These are phyloP conservation scores for Hyaloscypha hepaticicola DNA, from an alignment of 495 filamentous ascomycete species.

Conservation along the genomic window DNA sequence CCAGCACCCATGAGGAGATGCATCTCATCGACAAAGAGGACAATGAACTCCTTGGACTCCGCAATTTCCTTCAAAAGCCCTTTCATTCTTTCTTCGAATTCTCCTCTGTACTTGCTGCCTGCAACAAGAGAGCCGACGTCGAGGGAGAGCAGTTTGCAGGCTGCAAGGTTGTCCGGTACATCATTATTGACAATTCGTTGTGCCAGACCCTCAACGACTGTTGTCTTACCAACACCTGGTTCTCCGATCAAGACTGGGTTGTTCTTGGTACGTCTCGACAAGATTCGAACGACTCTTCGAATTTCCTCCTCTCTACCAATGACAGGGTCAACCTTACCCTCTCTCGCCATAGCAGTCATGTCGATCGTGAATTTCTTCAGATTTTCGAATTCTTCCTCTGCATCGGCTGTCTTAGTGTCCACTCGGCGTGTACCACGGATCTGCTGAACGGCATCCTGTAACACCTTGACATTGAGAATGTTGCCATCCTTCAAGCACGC, in stretches of 20 bases:
- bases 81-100: slow-evolving; percentile 99
- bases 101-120: slow-evolving; percentile 95
- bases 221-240: slow-evolving; percentile 97
- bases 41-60: slow-evolving; percentile 94
- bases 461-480: slow-evolving; percentile 84
- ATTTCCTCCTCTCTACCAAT: slow-evolving; percentile 98
- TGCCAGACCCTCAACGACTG: slow-evolving; percentile 95
- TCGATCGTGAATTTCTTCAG: slow-evolving; percentile 97
- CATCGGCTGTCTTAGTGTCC: slow-evolving; percentile 91
- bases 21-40: slow-evolving; percentile 97
- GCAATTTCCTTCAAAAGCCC: slow-evolving; percentile 95
- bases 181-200: slow-evolving; percentile 93
- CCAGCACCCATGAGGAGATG: slow-evolving; percentile 98
- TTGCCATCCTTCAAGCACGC: slow-evolving; percentile 78
- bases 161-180: slow-evolving; percentile 91
- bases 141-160: slow-evolving; percentile 88
- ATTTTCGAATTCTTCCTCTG: slow-evolving; percentile 87
- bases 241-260: slow-evolving; percentile 94
- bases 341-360: slow-evolving; percentile 89
- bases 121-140: slow-evolving; percentile 95
- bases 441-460: slow-evolving; percentile 82
- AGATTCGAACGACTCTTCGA: slow-evolving; percentile 86
- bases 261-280: slow-evolving; percentile 95
- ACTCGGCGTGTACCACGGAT: slow-evolving; percentile 90
- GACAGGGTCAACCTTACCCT: slow-evolving; percentile 97